phyloP scores from a whole-genome alignment of 495 filamentous ascomycete genomes.

The Recurvomyces mirabilis region DNA sequence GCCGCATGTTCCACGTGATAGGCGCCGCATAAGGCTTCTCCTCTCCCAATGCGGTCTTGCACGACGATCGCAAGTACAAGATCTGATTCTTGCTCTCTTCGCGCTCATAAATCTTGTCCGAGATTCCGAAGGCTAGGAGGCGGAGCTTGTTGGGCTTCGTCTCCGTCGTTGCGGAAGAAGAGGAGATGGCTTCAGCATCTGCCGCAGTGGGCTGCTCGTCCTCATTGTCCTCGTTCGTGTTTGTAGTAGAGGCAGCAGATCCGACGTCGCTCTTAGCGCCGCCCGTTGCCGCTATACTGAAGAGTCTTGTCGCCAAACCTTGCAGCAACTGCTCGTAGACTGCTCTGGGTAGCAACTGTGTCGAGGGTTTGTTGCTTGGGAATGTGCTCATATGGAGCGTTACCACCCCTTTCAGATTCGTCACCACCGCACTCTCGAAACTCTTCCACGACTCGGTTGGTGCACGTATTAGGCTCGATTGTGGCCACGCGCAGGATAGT shows the following conservation, averaged over 20 bases:
- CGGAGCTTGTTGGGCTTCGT: slow-evolving; percentile 18
- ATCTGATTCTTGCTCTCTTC: slow-evolving; percentile 31
- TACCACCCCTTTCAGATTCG: slow-evolving; percentile 23
- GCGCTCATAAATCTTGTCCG: slow-evolving; percentile 31
- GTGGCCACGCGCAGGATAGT: slow-evolving; percentile 28
- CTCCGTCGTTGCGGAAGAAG: slow-evolving; percentile 1
- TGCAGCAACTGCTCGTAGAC: slow-evolving; percentile 30
- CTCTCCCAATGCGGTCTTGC: slow-evolving; percentile 25
- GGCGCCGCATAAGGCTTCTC: slow-evolving; percentile 22
- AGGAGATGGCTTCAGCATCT: no score
- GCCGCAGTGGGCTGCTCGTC: no score
- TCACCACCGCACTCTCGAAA: slow-evolving; percentile 23
- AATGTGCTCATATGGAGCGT: slow-evolving; percentile 34
- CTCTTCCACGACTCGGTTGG: slow-evolving; percentile 22
- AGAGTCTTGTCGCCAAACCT: slow-evolving; percentile 23
- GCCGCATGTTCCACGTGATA: slow-evolving; percentile 28
- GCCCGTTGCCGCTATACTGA: slow-evolving; percentile 10
- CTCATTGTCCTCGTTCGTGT: slow-evolving; percentile 1
- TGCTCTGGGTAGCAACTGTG: slow-evolving; percentile 23
- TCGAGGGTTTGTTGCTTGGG: slow-evolving; percentile 29
- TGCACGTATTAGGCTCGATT: slow-evolving; percentile 21
- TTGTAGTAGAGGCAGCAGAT: background rate
- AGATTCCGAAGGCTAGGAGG: slow-evolving; percentile 31
- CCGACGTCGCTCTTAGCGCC: background rate
- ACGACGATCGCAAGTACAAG: slow-evolving; percentile 28